Percentiles rank a stretch among this genome's conserved stretches.
Evolutionary conservation across 1,284 basidiomycete species (phyloP).

Genomic region (Ustilago hordei): DNA sequence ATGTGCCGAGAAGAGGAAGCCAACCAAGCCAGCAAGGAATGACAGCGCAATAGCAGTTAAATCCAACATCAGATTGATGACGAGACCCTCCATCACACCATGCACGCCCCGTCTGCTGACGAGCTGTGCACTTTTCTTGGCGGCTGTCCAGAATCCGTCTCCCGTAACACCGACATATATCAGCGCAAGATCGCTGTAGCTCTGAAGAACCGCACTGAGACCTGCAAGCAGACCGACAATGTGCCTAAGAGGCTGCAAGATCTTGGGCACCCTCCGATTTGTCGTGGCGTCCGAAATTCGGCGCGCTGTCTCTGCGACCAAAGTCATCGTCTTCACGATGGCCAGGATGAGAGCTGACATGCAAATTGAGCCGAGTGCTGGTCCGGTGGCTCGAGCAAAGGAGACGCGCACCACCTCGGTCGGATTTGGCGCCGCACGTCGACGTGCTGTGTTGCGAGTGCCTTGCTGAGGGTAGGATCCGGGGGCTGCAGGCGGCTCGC

Average conservation of each 20-base stretch:
- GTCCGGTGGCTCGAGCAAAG: slow-evolving; percentile 81
- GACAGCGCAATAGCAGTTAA: slow-evolving; percentile 81
- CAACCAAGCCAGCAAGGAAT: slow-evolving; percentile 82
- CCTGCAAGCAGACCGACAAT: slow-evolving; percentile 78
- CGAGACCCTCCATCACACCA: slow-evolving; percentile 71
- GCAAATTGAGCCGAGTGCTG: slow-evolving; percentile 82
- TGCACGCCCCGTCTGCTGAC: slow-evolving; percentile 70
- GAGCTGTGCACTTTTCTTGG: slow-evolving; percentile 77
- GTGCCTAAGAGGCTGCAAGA: slow-evolving; percentile 70
- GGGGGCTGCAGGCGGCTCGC: slow-evolving; percentile 29
- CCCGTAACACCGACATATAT: slow-evolving; percentile 88
- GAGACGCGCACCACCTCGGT: slow-evolving; percentile 80
- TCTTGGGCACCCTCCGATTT: slow-evolving; percentile 52
- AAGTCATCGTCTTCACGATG: slow-evolving; percentile 72
- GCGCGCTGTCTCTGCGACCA: slow-evolving; percentile 73
- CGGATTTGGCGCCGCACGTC: slow-evolving; percentile 41
- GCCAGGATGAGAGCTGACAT: slow-evolving; percentile 83
- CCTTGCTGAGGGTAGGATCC: slow-evolving; percentile 31
- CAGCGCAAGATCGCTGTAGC: slow-evolving; percentile 79
- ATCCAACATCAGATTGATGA: slow-evolving; percentile 76
- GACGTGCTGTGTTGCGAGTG: slow-evolving; percentile 6
- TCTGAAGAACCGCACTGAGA: slow-evolving; percentile 70
- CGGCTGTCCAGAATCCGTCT: slow-evolving; percentile 82
- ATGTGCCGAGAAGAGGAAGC: slow-evolving; percentile 89
- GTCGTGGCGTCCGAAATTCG: slow-evolving; percentile 44